Base-by-base conservation (phyloP, 2,329 filamentous ascomycete species). In the Clarireedia hainanense region DNA sequence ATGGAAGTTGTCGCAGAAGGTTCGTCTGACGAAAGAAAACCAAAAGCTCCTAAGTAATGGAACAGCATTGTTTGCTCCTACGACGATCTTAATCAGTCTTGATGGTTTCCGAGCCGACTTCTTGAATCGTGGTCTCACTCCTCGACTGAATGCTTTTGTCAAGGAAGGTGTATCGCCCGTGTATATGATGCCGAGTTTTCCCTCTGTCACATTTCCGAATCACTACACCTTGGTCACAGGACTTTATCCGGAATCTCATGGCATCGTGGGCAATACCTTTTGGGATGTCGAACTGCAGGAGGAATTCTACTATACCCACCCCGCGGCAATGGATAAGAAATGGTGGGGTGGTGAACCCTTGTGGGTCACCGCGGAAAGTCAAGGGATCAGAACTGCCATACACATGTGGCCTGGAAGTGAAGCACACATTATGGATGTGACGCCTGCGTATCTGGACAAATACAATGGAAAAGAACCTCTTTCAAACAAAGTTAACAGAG, bases 341-440 rank as follows among this genome's bases (percentile, higher is more conserved):
- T 99, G 94, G 92, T 99, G 94, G 92, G 84, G 81, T 42, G 94
- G 91, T 3, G 91, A 97, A 69, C 94, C 94, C 0, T 77, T 99
- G 30, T 99, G 94, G 94, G 86, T 87, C 26, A 95, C 92, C 1
- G 92, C 92, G 5, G 94, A 97, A 74, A 82, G 81, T 56, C 86
- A 90, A 63, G 87, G 87, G 5, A 76, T 95, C 34, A 81, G 82
- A 56, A 84, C 85, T 30, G 94, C 90, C 0, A 84, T 99, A 26
- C 94, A 99, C 70, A 99, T 99, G 94, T 99, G 94, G 94, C 94
- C 94, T 1, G 94, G 94, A 2, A 95, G 89, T 45, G 94, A 99
- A 73, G 91, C 91, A 5, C 85, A 90, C 69, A 87, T 95, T 58
- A 77, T 83, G 12, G 76, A 79, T n/a, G 75, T 85, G 17, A 84